A percentile compares a stretch with the other conserved stretches of the same genome.
Evolutionary conservation across 805 yeast genomes (phyloP).

Genomic region (Pichia californica): DNA sequence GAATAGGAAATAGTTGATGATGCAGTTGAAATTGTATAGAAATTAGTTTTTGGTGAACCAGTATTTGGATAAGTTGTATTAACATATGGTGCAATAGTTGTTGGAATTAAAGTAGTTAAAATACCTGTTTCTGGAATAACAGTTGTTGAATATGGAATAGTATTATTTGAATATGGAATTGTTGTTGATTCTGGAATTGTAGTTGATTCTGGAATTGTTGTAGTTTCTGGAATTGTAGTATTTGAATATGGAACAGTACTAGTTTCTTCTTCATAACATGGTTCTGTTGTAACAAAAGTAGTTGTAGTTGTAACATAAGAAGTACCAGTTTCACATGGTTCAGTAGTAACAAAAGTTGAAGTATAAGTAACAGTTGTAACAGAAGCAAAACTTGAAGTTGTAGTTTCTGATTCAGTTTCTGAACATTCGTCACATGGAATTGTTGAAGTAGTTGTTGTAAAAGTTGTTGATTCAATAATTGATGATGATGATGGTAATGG

Average conservation of each 20-base stretch:
- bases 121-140: too few relatives aligned
- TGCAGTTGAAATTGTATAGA: too few relatives aligned
- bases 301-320: not conserved
- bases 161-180: too few relatives aligned
- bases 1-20: not conserved
- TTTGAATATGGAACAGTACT: not conserved
- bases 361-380: not conserved
- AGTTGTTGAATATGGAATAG: too few relatives aligned
- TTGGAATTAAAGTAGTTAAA: too few relatives aligned
- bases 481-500: not conserved
- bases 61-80: too few relatives aligned
- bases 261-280: too few relatives aligned
- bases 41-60: too few relatives aligned
- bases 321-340: not conserved
- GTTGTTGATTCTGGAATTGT: too few relatives aligned
- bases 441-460: not conserved
- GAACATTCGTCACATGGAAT: not conserved
- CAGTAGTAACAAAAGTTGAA: not conserved
- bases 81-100: too few relatives aligned
- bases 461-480: slow-evolving; percentile 2
- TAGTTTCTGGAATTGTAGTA: not conserved
- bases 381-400: not conserved
- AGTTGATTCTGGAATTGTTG: too few relatives aligned
- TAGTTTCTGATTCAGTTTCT: not conserved
- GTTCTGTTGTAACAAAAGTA: not conserved